Conservation (phyloP, 495 filamentous ascomycete genomes). For the Lindgomyces ingoldianus region DNA sequence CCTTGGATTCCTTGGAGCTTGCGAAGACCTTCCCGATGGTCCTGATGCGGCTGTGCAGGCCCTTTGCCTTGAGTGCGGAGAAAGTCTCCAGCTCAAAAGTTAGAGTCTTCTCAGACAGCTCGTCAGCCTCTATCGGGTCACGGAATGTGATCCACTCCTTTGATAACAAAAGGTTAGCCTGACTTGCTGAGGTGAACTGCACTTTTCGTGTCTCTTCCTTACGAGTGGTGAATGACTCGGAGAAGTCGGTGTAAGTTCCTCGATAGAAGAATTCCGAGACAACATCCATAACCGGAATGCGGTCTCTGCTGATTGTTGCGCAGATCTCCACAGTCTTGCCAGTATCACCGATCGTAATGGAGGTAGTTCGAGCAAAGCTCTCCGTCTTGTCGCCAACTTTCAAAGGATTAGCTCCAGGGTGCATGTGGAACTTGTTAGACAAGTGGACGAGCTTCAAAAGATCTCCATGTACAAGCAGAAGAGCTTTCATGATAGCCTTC, state of each 20-base stretch:
- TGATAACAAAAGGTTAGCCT: constrained; percentile 65
- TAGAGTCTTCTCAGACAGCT: constrained; percentile 33
- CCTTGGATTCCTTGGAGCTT: constrained; percentile 16
- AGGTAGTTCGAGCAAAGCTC: constrained; percentile 16
- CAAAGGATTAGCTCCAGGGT: constrained; percentile 30
- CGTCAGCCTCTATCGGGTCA: constrained; percentile 2
- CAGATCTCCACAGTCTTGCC: constrained; percentile 41
- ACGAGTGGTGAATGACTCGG: constrained; percentile 25
- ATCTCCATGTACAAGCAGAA: constrained; percentile 41
- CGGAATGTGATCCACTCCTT: constrained; percentile 37
- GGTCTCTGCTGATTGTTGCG: constrained; percentile 37
- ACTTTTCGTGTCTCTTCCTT: constrained; percentile 63
- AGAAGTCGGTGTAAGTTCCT: constrained; percentile 26
- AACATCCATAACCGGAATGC: constrained; percentile 36
- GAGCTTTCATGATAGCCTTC: constrained; percentile 42
- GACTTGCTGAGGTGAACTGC: constrained; percentile 85
- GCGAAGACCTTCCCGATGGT: constrained; percentile 20
- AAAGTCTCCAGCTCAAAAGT: constrained; percentile 33
- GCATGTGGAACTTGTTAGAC: constrained; percentile 41
- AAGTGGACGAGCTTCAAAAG: constrained; percentile 45
- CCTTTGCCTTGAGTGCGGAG: constrained; percentile 5
- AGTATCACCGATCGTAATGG: constrained; percentile 28
- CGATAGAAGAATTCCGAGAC: constrained; percentile 42
- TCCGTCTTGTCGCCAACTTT: constrained; percentile 40
- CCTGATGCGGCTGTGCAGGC: constrained; percentile 6